Percentiles rank a stretch among this genome's conserved stretches.
Evolutionary conservation across 1,284 basidiomycete species (phyloP).

Genomic region (Schizophyllum amplum): DNA sequence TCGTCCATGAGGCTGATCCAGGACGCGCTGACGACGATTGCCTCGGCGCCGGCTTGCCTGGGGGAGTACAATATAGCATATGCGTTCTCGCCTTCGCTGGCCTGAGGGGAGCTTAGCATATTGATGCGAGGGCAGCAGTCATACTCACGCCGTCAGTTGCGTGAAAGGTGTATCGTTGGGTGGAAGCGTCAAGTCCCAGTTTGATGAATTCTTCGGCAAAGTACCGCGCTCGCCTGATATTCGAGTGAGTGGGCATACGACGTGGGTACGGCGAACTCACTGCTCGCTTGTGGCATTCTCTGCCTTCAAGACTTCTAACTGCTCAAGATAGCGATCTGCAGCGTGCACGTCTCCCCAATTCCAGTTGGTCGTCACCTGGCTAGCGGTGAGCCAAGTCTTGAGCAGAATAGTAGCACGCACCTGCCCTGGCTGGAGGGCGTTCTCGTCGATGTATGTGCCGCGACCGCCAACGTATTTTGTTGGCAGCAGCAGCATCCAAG

Average conservation of each 20-base stretch:
- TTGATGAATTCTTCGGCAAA: conserved; percentile 55
- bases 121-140: background rate
- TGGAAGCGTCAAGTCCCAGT: conserved; percentile 61
- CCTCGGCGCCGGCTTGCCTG: conserved; percentile 83
- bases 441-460: conserved; percentile 83
- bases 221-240: conserved; percentile 50
- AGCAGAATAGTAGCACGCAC: conserved; percentile 31
- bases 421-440: conserved; percentile 86
- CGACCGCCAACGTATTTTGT: conserved; percentile 49
- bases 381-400: background rate
- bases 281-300: conserved; percentile 58
- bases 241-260: conserved; percentile 9
- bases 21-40: conserved; percentile 84
- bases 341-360: conserved; percentile 81
- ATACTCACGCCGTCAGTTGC: conserved; percentile 37
- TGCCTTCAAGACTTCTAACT: conserved; percentile 57
- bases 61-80: conserved; percentile 82
- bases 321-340: conserved; percentile 71
- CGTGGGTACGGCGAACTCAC: conserved; percentile 37
- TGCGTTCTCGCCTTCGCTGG: conserved; percentile 61
- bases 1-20: conserved; percentile 69
- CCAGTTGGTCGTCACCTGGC: conserved; percentile 84
- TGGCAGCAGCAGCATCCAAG: conserved; percentile 73
- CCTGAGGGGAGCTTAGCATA: conserved; percentile 12
- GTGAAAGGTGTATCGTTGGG: conserved; percentile 58